A percentile compares a stretch with the other conserved stretches of the same genome.
Conservation (phyloP, 176 grass and related monocot species). For the Oryza australiensis region DNA sequence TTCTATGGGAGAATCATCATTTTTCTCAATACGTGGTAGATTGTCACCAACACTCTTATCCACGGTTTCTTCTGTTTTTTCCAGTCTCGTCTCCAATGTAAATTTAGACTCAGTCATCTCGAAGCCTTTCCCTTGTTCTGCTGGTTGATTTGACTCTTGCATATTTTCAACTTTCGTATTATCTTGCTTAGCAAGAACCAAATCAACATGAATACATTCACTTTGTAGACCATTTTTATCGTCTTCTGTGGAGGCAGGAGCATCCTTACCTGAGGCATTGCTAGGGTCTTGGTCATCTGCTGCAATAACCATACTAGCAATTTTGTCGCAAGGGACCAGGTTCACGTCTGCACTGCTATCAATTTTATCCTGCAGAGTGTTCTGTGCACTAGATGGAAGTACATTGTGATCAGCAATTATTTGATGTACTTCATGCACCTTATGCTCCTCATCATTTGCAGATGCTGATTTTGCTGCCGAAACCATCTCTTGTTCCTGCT, state of each 20-base stretch:
- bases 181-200: conserved; percentile 2
- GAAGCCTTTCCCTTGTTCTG: not conserved
- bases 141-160: not conserved
- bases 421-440: conserved; percentile 15
- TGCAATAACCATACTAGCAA: not conserved
- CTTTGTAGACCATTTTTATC: conserved; percentile 23
- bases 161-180: not conserved
- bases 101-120: not conserved
- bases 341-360: conserved; percentile 13
- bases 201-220: conserved; percentile 1
- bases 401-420: conserved; percentile 28
- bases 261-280: conserved; percentile 17
- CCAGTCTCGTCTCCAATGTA: not conserved
- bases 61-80: not conserved
- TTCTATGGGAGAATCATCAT: not conserved
- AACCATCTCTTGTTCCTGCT: conserved; percentile 29
- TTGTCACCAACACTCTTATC: not conserved
- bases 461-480: conserved; percentile 17
- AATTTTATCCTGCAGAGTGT: conserved; percentile 18
- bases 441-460: conserved; percentile 24
- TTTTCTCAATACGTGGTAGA: not conserved
- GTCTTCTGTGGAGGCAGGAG: not conserved
- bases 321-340: not conserved
- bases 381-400: conserved; percentile 2
- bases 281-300: conserved; percentile 5